Conservation (phyloP, 306 rosid species). For the Cucurbita ficifolia region DNA sequence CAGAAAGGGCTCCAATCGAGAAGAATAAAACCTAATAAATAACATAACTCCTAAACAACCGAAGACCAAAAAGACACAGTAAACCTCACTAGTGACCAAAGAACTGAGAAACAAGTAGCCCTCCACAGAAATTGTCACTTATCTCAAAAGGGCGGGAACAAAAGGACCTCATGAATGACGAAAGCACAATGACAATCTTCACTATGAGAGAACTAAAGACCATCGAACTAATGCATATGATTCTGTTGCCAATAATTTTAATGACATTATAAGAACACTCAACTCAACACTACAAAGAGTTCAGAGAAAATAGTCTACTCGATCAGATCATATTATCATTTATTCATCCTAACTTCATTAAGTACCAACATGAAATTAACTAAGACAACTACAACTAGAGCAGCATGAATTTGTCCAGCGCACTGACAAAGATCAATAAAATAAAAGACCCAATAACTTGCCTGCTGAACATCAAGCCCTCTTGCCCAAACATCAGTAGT, state of each 20-base stretch:
- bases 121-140: too few species aligned
- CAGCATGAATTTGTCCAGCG: neutral
- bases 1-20: too few species aligned
- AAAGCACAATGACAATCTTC: too few species aligned
- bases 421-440: neutral
- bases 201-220: neutral
- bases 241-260: neutral
- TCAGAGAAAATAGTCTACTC: neutral
- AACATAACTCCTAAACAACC: too few species aligned
- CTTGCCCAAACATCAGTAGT: constrained; percentile 99
- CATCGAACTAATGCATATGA: neutral
- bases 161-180: too few species aligned
- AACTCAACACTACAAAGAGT: neutral
- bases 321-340: neutral
- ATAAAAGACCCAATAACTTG: constrained; percentile 17
- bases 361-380: neutral
- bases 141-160: too few species aligned
- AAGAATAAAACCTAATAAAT: too few species aligned
- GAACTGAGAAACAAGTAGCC: too few species aligned
- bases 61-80: too few species aligned
- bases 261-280: neutral
- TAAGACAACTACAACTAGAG: neutral
- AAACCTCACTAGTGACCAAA: too few species aligned
- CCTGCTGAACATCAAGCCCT: constrained; percentile 99
- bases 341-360: neutral